Base-by-base conservation (phyloP, 2,329 filamentous ascomycete genomes). In the Teratosphaeria epicoccoides region DNA sequence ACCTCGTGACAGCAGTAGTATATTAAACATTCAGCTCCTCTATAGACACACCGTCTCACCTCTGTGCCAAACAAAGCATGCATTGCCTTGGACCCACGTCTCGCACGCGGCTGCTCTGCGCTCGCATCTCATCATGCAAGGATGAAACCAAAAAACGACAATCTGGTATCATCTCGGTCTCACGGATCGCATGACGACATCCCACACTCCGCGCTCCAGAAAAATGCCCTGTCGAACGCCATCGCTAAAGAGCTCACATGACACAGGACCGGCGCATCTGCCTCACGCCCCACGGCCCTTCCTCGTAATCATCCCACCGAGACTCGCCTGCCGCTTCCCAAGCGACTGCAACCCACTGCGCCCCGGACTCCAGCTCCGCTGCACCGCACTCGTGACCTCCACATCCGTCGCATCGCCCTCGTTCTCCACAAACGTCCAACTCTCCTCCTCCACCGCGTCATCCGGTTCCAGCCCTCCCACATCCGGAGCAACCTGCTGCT, bases 351-450 rank as follows among this genome's bases (percentile, higher is more conserved):
- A 17, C 14, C 33, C 17, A 40, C 4, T 17, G 14, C 33, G 14
- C n/a, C 33, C 33, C 33, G 33, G 33, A 40, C 33, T 40, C 33
- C 33, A 40, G 33, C 33, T 40, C 33, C 33, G 33, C 33, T 40
- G 33, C 33, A 40, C 33, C n/a, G 33, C 33, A 20, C 33, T 40
- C 33, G 33, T 40, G n/a, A 40, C 33, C n/a, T 40, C 33, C 14
- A 40, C 33, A 40, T 40, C 33, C 7, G 33, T 40, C n/a, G 33
- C 55, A 49, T 79, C 78, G 22, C 69, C 72, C 40, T 79, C 77
- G 26, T 80, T 77, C 25, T 87, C 88, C 20, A 96, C 79, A 69
- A 96, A 88, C 0, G 90, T 96, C 91, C 90, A 97, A 37, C 60
- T 66, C 58, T 70, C 59, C 28, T 56, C 59, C 4, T 53, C 57